phyloP scores from a whole-genome alignment of 805 yeast species.

The Allodekkera sacchari region DNA sequence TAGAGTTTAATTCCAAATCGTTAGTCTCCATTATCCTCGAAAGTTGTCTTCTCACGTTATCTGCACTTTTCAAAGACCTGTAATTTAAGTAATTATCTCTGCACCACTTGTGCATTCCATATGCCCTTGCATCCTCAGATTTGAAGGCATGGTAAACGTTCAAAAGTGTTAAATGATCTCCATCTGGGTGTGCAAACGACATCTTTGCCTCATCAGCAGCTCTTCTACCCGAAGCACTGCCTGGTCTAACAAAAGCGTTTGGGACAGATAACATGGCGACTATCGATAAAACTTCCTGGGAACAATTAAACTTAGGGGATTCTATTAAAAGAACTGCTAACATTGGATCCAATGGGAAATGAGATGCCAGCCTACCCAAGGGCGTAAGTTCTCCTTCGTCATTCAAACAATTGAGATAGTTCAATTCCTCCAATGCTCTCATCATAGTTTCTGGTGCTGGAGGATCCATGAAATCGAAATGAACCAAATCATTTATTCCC shows the following conservation, averaged over 20 bases:
- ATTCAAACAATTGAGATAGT: constrained; percentile 80
- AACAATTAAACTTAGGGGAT: constrained; percentile 76
- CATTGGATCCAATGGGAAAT: constrained; percentile 94
- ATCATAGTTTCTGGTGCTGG: constrained; percentile 99
- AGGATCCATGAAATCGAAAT: constrained; percentile 98
- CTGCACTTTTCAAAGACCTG: constrained; percentile 80
- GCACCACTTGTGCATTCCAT: constrained; percentile 78
- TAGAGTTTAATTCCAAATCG: constrained; percentile 64
- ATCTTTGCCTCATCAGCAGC: constrained; percentile 88
- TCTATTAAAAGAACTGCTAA: constrained; percentile 88
- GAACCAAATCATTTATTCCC: constrained; percentile 93
- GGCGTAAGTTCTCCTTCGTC: constrained; percentile 90
- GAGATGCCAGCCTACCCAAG: constrained; percentile 82
- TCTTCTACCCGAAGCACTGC: constrained; percentile 72
- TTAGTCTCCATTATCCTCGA: constrained; percentile 73
- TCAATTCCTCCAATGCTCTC: constrained; percentile 94
- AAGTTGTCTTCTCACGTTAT: constrained; percentile 77
- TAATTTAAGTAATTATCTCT: constrained; percentile 79
- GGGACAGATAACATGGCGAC: constrained; percentile 92
- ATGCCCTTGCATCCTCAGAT: constrained; percentile 59
- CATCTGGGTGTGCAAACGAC: constrained; percentile 85
- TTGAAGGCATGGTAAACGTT: constrained; percentile 83
- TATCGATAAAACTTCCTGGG: constrained; percentile 80
- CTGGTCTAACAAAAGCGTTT: constrained; percentile 89
- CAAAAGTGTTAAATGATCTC: constrained; percentile 86